phyloP scores from a whole-genome alignment of 2,329 filamentous ascomycete genomes.

The Ampelomyces quisqualis region DNA sequence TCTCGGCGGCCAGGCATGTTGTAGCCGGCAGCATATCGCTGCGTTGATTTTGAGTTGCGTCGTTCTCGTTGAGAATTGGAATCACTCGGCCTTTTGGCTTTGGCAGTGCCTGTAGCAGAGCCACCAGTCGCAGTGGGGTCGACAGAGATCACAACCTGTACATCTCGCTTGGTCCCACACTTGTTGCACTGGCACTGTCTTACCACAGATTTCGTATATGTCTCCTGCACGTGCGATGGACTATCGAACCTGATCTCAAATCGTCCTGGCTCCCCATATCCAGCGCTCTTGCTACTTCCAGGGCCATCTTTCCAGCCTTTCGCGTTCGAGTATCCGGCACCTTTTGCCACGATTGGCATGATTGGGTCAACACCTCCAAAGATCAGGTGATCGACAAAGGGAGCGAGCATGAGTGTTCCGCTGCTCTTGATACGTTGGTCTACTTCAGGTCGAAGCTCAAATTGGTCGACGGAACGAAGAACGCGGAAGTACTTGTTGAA shows the following conservation, averaged over 20 bases:
- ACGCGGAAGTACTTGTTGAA: conserved; percentile 41
- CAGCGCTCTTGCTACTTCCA: conserved; percentile 8
- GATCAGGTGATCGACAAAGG: conserved; percentile 38
- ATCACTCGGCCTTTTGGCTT: conserved; percentile 15
- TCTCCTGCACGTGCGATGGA: conserved; percentile 30
- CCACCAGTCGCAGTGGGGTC: conserved; percentile 31
- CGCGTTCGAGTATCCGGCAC: conserved; percentile 33
- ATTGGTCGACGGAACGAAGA: conserved; percentile 35
- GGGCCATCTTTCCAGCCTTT: conserved; percentile 20
- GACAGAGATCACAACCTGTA: conserved; percentile 36
- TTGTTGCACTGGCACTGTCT: conserved; percentile 40
- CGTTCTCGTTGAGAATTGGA: conserved; percentile 16
- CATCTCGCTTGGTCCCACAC: conserved; percentile 39
- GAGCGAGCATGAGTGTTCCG: conserved; percentile 38
- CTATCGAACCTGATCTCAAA: conserved; percentile 42
- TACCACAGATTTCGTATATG: conserved; percentile 34
- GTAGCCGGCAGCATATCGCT: conserved; percentile 32
- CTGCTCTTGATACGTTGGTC: conserved; percentile 34
- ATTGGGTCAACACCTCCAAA: conserved; percentile 39
- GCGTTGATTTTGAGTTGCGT: conserved; percentile 18
- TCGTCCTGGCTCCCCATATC: conserved; percentile 32
- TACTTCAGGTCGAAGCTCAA: conserved; percentile 34
- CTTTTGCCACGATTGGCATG: conserved; percentile 36
- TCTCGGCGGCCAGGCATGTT: conserved; percentile 25
- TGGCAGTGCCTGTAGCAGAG: conserved; percentile 3